A percentile compares a stretch with the other conserved stretches of the same genome.
These are phyloP conservation scores for Pseudogymnoascus sp. DNA, from an alignment of 2,329 filamentous ascomycete genomes.

Conservation along the genomic window DNA sequence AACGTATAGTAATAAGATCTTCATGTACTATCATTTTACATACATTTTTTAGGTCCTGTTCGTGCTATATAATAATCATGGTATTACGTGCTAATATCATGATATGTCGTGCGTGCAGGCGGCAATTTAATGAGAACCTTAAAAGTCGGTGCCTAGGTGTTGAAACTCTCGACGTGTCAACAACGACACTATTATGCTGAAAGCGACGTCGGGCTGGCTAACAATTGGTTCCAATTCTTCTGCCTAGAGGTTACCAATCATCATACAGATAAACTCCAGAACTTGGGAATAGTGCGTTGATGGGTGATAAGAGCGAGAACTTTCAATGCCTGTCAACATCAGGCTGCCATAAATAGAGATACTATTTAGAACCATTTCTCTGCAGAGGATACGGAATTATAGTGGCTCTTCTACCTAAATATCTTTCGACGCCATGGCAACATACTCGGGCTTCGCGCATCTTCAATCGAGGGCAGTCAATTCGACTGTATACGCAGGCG, in stretches of 20 bases:
- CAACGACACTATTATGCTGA: neutral
- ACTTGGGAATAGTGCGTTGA: neutral
- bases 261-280: neutral
- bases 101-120: neutral
- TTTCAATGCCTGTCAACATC: neutral
- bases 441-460: neutral
- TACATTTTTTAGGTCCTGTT: neutral
- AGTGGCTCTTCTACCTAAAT: neutral
- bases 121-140: neutral
- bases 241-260: neutral
- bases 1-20: neutral
- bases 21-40: neutral
- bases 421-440: slow-evolving; percentile 12
- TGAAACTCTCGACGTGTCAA: neutral
- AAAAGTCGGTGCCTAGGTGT: neutral
- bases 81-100: neutral
- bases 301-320: too few species aligned
- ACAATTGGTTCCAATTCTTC: neutral
- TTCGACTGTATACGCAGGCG: slow-evolving; percentile 2
- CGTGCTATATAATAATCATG: neutral
- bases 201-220: neutral
- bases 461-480: slow-evolving; percentile 11
- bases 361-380: neutral
- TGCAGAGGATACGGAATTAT: neutral
- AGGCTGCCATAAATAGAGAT: neutral